Conservation (phyloP, 1,284 basidiomycete species). For the Wolfiporia cocos region DNA sequence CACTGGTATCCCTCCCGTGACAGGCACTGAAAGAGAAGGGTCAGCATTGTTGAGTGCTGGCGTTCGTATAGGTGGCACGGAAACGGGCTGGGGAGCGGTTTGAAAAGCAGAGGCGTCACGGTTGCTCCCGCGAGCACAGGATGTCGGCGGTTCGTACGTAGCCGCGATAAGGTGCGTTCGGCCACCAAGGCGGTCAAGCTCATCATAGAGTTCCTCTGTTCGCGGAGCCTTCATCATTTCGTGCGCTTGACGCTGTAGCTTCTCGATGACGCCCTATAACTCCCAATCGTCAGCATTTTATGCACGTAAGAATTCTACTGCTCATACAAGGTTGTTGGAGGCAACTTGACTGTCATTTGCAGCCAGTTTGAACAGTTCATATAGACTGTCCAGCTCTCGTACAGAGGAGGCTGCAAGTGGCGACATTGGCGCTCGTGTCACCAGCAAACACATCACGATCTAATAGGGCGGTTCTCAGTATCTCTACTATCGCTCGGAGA, state of each 20-base stretch:
- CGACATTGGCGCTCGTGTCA: conserved; percentile 50
- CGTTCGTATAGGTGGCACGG: background rate
- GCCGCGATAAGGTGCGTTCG: conserved; percentile 37
- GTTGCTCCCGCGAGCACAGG: background rate
- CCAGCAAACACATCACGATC: conserved; percentile 66
- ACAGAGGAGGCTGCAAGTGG: conserved; percentile 48
- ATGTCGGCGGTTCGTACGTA: conserved; percentile 6
- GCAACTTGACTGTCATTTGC: conserved; percentile 40
- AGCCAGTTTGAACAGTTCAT: conserved; percentile 47
- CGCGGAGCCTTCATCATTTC: conserved; percentile 36
- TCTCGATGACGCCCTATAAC: conserved; percentile 41
- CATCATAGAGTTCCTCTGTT: conserved; percentile 29
- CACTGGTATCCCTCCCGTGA: no score
- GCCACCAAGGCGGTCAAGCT: conserved; percentile 60
- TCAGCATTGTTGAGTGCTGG: background rate
- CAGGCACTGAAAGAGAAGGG: conserved; percentile 9
- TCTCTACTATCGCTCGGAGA: background rate
- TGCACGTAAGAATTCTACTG: background rate
- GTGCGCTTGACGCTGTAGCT: conserved; percentile 45
- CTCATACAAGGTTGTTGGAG: conserved; percentile 38
- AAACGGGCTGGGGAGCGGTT: background rate
- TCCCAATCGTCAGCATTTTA: conserved; percentile 1
- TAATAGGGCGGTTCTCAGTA: conserved; percentile 19
- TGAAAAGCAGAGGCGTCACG: background rate
- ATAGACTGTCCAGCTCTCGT: conserved; percentile 47